These are phyloP conservation scores for Ganoderma lingzhi DNA, from an alignment of 1,284 basidiomycete genomes.

Conservation along the genomic window DNA sequence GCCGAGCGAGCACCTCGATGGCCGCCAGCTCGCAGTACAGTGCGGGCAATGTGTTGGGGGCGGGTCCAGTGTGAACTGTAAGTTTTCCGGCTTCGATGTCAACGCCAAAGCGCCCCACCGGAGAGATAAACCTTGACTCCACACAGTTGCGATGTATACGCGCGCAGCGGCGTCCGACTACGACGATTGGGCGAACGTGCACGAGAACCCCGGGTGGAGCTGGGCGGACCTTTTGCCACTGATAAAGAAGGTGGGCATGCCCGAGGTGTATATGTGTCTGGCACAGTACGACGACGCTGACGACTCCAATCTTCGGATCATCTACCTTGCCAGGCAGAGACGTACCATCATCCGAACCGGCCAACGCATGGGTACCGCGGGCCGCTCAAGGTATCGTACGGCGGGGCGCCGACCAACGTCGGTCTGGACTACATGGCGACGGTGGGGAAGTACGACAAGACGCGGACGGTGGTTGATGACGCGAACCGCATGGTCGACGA, in stretches of 20 bases:
- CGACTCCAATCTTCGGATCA: too few relatives aligned
- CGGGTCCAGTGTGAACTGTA: constrained; percentile 65
- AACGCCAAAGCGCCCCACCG: too few relatives aligned
- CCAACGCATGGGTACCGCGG: constrained; percentile 36
- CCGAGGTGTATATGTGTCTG: neutral
- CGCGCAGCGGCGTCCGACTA: constrained; percentile 62
- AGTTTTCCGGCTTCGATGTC: constrained; percentile 36
- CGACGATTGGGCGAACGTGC: constrained; percentile 56
- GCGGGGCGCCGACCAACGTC: constrained; percentile 33
- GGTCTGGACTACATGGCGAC: constrained; percentile 35
- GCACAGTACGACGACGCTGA: too few relatives aligned
- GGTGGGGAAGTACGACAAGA: constrained; percentile 29
- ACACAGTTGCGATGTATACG: constrained; percentile 59
- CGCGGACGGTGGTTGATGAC: constrained; percentile 27
- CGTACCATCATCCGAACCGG: constrained; percentile 26
- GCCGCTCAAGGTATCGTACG: constrained; percentile 40
- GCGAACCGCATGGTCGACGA: constrained; percentile 35
- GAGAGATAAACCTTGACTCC: too few relatives aligned
- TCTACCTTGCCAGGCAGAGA: constrained; percentile 27
- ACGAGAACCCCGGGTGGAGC: constrained; percentile 61
- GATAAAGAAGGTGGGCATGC: constrained; percentile 34
- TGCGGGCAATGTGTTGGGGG: constrained; percentile 60
- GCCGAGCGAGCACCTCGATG: constrained; percentile 46
- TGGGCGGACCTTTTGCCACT: constrained; percentile 53
- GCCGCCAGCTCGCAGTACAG: constrained; percentile 50